Evolutionary conservation across 2,329 filamentous ascomycete genomes (phyloP), one percentile per base, ranked within the genome.

Genomic region (Beauveria australis): DNA sequence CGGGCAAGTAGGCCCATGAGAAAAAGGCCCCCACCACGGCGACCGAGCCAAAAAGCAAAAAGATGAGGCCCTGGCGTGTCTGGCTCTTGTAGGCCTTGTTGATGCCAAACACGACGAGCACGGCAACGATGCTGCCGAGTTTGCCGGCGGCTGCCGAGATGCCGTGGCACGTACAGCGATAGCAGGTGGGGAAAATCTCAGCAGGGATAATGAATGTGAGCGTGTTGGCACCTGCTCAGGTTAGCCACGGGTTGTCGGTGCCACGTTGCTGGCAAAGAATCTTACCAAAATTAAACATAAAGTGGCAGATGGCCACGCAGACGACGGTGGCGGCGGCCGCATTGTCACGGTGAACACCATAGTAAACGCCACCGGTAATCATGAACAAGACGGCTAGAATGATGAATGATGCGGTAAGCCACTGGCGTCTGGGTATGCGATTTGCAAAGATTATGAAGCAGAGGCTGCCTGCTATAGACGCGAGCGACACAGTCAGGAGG

Each of bases 161-260:
- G 26, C 83, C 83, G 66, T 86, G 83, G 62, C 82, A 86, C 0
- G 83, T 84, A 55, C 79, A 84, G 46, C 85, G 79, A 65, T 86
- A 87, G 63, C 79, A 78, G 2, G 84, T 87, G 0, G 83, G 84
- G 67, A 88, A 88, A 47, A 85, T 80, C 67, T 88, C 84, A 47
- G 82, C 84, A 1, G 85, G 83, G 18, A 87, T 80, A 59, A 87
- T 81, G 66, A 87, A 86, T 0, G 83, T 87, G 12, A 86, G 78
- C 0, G 81, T 83, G 65, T 86, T 86, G 47, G 83, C 82, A 12
- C 83, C 79, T 79, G 54, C 3, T 22, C 19, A 10, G 14, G 55
- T 66, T 43, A 67, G 66, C 57, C 3, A 4, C 26, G 6, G n/a
- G 12, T 28, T 18, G 5, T 37, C 12, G 1, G 33, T 16, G 14